These are phyloP conservation scores for Irpex rosettiformis DNA, from an alignment of 1,284 basidiomycete species.

Conservation along the genomic window DNA sequence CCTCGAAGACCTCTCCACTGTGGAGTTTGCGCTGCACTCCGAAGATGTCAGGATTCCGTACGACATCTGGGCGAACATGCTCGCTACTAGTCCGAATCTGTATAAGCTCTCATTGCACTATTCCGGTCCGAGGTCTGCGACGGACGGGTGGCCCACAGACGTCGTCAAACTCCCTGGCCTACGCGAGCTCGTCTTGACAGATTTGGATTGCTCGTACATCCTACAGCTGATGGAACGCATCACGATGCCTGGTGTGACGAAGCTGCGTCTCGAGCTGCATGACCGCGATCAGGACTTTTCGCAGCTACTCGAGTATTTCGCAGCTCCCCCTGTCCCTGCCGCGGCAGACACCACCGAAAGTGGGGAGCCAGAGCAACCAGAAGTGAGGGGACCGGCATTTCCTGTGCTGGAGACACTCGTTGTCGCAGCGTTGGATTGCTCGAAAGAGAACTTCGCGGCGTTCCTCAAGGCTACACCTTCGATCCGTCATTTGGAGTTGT, in stretches of 20 bases:
- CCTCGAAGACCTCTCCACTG: slow-evolving; percentile 41
- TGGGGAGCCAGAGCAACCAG: neutral
- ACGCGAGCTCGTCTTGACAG: slow-evolving; percentile 43
- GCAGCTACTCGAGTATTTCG: slow-evolving; percentile 40
- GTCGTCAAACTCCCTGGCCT: slow-evolving; percentile 38
- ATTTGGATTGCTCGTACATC: slow-evolving; percentile 51
- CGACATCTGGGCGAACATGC: slow-evolving; percentile 47
- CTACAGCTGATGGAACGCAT: slow-evolving; percentile 40
- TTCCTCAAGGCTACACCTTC: slow-evolving; percentile 34
- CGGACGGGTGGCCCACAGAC: slow-evolving; percentile 30
- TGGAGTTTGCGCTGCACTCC: slow-evolving; percentile 59
- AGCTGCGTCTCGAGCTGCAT: slow-evolving; percentile 45
- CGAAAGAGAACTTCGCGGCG: slow-evolving; percentile 31
- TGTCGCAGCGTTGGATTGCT: slow-evolving; percentile 45
- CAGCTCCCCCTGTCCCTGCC: slow-evolving; percentile 20
- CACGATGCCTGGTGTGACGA: slow-evolving; percentile 39
- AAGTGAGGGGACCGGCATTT: slow-evolving; percentile 23
- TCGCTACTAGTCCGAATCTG: slow-evolving; percentile 44
- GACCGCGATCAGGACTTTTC: slow-evolving; percentile 37
- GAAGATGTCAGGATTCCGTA: slow-evolving; percentile 54
- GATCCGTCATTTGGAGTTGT: slow-evolving; percentile 42
- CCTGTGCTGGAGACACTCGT: slow-evolving; percentile 38
- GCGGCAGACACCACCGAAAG: slow-evolving; percentile 6
- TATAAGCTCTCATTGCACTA: slow-evolving; percentile 49
- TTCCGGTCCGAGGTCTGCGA: slow-evolving; percentile 46